These are phyloP conservation scores for Gynostemma pentaphyllum DNA, from an alignment of 306 rosid species.

Conservation along the genomic window DNA sequence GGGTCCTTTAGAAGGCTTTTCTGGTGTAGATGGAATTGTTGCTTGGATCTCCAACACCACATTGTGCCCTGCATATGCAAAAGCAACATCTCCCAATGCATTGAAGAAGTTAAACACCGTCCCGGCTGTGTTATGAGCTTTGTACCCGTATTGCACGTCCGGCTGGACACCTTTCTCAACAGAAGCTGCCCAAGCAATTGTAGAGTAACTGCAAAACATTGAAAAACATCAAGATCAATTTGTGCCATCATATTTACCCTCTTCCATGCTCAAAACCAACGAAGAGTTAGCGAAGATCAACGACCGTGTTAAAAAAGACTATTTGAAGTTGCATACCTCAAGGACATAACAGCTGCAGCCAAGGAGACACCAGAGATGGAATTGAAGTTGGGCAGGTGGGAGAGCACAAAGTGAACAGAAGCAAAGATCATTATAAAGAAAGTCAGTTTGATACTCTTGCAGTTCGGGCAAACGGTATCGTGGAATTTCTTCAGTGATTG, in stretches of 20 bases:
- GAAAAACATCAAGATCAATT: background rate
- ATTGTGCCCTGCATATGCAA: constrained; percentile 94
- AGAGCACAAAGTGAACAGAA: constrained; percentile 43
- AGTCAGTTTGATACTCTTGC: constrained; percentile 26
- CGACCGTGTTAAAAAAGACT: background rate
- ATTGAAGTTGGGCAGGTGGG: constrained; percentile 48
- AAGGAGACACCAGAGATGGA: constrained; percentile 41
- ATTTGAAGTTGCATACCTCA: constrained; percentile 19
- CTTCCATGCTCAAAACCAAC: background rate
- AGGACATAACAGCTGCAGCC: constrained; percentile 40
- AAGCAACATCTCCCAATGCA: constrained; percentile 74
- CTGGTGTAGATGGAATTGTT: constrained; percentile 84
- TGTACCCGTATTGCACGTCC: constrained; percentile 46
- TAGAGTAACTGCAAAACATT: constrained; percentile 56
- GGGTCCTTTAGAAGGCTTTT: constrained; percentile 80
- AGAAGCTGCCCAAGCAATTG: constrained; percentile 74
- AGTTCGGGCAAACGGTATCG: constrained; percentile 13
- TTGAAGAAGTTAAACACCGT: constrained; percentile 46
- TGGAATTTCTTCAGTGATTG: constrained; percentile 40
- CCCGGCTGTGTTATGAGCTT: constrained; percentile 30
- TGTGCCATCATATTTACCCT: background rate
- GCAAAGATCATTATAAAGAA: constrained; percentile 51
- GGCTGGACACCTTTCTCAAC: constrained; percentile 46
- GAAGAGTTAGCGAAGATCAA: background rate
- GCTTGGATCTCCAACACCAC: constrained; percentile 94